phyloP scores from a whole-genome alignment of 1,284 basidiomycete genomes.

The Mycosarcoma mackinlayi region DNA sequence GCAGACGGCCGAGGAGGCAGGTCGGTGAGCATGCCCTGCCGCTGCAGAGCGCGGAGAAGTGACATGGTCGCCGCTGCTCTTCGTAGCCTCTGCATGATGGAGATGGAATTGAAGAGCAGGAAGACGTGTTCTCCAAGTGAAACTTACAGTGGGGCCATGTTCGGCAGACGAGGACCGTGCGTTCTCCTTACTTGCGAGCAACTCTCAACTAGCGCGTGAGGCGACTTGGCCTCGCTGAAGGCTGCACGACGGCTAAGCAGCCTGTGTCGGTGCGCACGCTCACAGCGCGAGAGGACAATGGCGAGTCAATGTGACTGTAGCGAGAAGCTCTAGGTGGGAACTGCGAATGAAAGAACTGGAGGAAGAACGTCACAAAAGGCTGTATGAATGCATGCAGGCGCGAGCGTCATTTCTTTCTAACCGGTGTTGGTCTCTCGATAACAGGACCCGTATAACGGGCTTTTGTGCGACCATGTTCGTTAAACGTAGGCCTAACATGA shows the following conservation, averaged over 20 bases:
- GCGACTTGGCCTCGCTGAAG: neutral
- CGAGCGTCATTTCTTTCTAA: too few relatives aligned
- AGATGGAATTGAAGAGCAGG: neutral
- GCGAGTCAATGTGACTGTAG: conserved; percentile 8
- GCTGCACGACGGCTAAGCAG: neutral
- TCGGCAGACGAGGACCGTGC: conserved; percentile 22
- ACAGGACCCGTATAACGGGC: too few relatives aligned
- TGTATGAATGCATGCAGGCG: neutral
- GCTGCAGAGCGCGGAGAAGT: conserved; percentile 35
- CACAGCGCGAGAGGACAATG: neutral
- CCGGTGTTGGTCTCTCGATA: too few relatives aligned
- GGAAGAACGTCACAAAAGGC: conserved; percentile 1
- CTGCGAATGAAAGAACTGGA: neutral
- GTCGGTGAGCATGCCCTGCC: conserved; percentile 29
- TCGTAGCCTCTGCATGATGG: neutral
- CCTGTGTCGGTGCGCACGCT: neutral
- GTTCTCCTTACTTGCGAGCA: too few relatives aligned
- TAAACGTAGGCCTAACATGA: too few relatives aligned
- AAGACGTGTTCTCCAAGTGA: neutral
- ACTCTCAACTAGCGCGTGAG: too few relatives aligned
- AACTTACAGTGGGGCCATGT: conserved; percentile 45
- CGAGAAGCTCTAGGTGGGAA: conserved; percentile 3
- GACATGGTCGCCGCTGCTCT: conserved; percentile 14
- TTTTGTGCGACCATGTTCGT: too few relatives aligned
- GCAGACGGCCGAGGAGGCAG: conserved; percentile 16